These are phyloP conservation scores for Solanum chacoense DNA, from an alignment of 305 asterid genomes.

Conservation along the genomic window DNA sequence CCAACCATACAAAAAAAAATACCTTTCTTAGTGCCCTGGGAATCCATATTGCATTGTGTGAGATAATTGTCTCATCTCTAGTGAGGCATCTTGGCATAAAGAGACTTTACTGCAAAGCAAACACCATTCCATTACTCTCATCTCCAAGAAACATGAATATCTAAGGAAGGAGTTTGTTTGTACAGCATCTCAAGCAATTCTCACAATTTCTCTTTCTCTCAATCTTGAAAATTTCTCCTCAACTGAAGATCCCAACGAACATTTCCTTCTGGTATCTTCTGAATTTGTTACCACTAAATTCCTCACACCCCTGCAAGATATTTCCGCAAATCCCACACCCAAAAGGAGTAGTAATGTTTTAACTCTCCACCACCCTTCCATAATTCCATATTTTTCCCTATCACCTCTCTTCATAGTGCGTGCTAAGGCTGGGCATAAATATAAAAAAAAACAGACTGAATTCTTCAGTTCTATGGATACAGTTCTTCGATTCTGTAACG, in stretches of 20 bases:
- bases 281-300: background rate
- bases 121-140: background rate
- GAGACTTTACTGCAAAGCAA: background rate
- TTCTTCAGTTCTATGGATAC: background rate
- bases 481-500: background rate
- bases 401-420: background rate
- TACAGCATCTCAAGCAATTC: background rate
- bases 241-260: background rate
- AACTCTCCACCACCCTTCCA: background rate
- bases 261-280: background rate
- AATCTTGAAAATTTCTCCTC: background rate
- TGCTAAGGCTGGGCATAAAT: background rate
- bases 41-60: background rate
- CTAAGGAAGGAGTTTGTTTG: background rate
- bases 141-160: background rate
- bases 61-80: background rate
- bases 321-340: background rate
- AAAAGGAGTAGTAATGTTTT: background rate
- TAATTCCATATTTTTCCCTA: background rate
- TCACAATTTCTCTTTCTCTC: background rate
- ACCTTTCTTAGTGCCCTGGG: background rate
- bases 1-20: background rate
- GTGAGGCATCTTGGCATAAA: background rate
- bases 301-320: background rate
- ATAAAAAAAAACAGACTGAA: background rate